These are phyloP conservation scores for Suillus lakei DNA, from an alignment of 768 basidiomycete species.

Conservation along the genomic window DNA sequence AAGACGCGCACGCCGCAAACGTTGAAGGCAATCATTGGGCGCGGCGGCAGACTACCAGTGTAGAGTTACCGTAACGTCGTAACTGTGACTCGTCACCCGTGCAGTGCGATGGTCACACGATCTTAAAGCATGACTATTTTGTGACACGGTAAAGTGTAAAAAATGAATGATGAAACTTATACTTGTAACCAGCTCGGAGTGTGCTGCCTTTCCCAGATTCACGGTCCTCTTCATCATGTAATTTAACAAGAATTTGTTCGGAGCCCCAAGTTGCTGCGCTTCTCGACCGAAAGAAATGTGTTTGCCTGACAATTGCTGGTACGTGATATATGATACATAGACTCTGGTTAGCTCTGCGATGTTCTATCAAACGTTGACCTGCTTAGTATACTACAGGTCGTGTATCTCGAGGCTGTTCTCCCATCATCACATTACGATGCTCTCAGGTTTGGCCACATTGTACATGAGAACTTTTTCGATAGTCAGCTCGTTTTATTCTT, in stretches of 20 bases:
- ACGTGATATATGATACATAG: not conserved
- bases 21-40: no score
- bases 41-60: no score
- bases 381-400: not conserved
- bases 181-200: not conserved
- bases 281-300: not conserved
- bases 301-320: not conserved
- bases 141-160: no score
- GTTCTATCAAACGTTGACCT: not conserved
- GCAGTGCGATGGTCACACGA: no score
- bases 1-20: no score
- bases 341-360: not conserved
- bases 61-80: no score
- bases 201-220: not conserved
- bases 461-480: not conserved
- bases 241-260: not conserved
- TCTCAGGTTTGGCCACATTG: not conserved
- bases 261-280: not conserved
- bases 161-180: no score
- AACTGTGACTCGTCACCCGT: no score
- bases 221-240: not conserved
- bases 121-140: no score
- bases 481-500: conserved; percentile 1
- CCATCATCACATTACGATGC: not conserved
- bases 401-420: not conserved